A percentile compares a stretch with the other conserved stretches of the same genome.
phyloP scores from a whole-genome alignment of 495 filamentous ascomycete species.

The Xylaria palmicola region DNA sequence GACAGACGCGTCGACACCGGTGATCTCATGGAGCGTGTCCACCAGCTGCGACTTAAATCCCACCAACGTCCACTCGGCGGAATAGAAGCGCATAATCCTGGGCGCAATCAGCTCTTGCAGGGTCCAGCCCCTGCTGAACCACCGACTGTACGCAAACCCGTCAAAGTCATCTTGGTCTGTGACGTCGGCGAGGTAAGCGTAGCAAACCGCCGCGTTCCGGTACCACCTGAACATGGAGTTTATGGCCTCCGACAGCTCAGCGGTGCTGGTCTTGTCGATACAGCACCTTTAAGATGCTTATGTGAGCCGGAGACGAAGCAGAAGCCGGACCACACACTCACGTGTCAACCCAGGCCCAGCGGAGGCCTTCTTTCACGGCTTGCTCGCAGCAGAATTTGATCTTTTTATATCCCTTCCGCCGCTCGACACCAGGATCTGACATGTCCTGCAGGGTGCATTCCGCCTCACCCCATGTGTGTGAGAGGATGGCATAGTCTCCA shows the following conservation, averaged over 20 bases:
- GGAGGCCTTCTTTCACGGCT: conserved; percentile 17
- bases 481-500: conserved; percentile 36
- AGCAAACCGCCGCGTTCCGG: conserved; percentile 25
- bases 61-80: conserved; percentile 25
- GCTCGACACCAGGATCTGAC: background rate
- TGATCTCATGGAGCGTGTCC: conserved; percentile 18
- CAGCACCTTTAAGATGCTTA: conserved; percentile 31
- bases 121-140: conserved; percentile 46
- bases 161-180: background rate
- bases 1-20: conserved; percentile 21
- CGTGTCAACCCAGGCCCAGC: conserved; percentile 34
- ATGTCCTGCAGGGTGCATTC: conserved; percentile 35
- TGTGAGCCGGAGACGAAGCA: no score
- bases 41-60: conserved; percentile 22
- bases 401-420: conserved; percentile 25
- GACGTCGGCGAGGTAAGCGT: conserved; percentile 31
- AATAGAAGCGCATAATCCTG: conserved; percentile 29
- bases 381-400: conserved; percentile 24
- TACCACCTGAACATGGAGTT: conserved; percentile 30
- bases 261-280: conserved; percentile 30
- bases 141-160: conserved; percentile 20
- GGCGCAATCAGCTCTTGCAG: conserved; percentile 44
- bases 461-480: conserved; percentile 37
- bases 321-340: no score
- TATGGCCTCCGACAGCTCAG: conserved; percentile 27